Conservation (phyloP, 352 stramenopile genomes). For the Pythium graminicola region DNA sequence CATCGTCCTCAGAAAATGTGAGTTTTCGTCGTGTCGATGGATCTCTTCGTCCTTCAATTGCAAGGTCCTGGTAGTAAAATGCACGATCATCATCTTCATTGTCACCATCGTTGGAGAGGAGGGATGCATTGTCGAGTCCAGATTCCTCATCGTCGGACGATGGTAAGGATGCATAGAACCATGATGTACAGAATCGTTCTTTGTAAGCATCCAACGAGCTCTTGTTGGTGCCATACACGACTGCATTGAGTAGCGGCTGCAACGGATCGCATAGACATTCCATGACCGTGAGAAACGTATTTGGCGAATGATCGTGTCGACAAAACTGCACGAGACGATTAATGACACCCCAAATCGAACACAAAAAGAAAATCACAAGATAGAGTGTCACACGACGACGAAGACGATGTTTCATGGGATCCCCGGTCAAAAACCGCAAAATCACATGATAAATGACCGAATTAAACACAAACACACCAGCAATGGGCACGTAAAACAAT, state of each 20-base stretch:
- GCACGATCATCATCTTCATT: conserved; percentile 22
- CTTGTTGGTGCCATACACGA: conserved; percentile 69
- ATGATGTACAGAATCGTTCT: conserved; percentile 54
- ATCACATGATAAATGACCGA: conserved; percentile 49
- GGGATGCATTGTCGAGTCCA: conserved; percentile 37
- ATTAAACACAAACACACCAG: conserved; percentile 66
- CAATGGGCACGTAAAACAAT: conserved; percentile 61
- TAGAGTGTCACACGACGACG: conserved; percentile 57
- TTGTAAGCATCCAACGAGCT: conserved; percentile 66
- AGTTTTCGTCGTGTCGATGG: conserved; percentile 1
- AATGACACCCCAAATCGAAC: conserved; percentile 62
- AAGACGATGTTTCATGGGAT: conserved; percentile 58
- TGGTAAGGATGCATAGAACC: conserved; percentile 53
- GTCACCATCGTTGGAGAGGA: conserved; percentile 31
- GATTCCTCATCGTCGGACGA: conserved; percentile 67
- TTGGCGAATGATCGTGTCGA: conserved; percentile 36
- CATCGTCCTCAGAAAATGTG: conserved; percentile 19
- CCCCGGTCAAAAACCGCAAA: conserved; percentile 48
- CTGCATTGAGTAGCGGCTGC: conserved; percentile 58
- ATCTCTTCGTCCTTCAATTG: background rate
- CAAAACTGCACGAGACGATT: conserved; percentile 64
- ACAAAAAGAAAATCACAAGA: conserved; percentile 62
- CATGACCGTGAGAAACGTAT: conserved; percentile 48
- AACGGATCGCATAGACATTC: conserved; percentile 69
- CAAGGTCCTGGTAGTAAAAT: conserved; percentile 24